phyloP scores from a whole-genome alignment of 2,329 filamentous ascomycete species.

The Neodidymelliopsis sp. region DNA sequence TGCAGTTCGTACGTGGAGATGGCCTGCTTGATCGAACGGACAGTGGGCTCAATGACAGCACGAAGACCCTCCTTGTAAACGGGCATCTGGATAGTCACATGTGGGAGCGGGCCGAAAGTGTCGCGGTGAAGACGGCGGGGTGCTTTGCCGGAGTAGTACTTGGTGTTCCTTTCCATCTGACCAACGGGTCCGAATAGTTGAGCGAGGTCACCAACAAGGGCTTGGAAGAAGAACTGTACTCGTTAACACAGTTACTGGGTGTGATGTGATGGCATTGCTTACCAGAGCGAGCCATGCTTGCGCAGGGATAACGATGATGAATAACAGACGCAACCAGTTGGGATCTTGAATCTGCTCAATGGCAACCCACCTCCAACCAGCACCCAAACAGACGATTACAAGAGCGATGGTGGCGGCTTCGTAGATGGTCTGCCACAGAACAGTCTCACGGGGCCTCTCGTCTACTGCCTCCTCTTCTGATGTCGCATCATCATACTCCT shows the following conservation, averaged over 20 bases:
- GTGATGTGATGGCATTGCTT: conserved; percentile 21
- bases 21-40: conserved; percentile 77
- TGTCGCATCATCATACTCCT: conserved; percentile 26
- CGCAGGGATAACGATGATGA: conserved; percentile 60
- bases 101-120: conserved; percentile 65
- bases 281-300: conserved; percentile 67
- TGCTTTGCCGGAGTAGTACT: conserved; percentile 75
- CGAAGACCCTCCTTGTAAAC: conserved; percentile 85
- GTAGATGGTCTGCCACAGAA: conserved; percentile 64
- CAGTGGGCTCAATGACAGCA: conserved; percentile 77
- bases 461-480: conserved; percentile 27
- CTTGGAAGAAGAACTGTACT: conserved; percentile 43
- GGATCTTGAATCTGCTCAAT: conserved; percentile 63
- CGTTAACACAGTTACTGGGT: conserved; percentile 7
- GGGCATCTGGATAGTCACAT: conserved; percentile 80
- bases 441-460: conserved; percentile 55
- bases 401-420: conserved; percentile 62
- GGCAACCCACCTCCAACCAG: conserved; percentile 64
- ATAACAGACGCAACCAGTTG: conserved; percentile 61
- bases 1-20: conserved; percentile 61
- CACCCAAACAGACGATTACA: conserved; percentile 61
- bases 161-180: conserved; percentile 78
- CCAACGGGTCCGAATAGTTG: conserved; percentile 77
- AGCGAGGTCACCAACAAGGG: conserved; percentile 32
- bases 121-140: conserved; percentile 61